Evolutionary conservation across 2,329 filamentous ascomycete genomes (phyloP), one percentile per base, ranked within the genome.

Genomic region (Fonsecaea monophora): DNA sequence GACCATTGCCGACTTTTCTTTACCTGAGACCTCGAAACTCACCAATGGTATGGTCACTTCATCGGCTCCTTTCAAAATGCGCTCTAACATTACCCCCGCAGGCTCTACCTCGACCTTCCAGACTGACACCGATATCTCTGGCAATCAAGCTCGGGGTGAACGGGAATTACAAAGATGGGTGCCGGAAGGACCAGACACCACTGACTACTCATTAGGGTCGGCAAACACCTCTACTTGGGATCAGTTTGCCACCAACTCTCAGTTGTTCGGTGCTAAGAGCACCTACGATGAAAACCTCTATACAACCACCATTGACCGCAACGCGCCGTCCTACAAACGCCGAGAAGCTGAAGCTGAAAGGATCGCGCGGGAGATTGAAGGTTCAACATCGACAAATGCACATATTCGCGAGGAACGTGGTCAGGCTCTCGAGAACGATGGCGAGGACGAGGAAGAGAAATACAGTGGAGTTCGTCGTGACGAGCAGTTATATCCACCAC

Each of bases 281-380:
- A 92, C 93, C 74, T 99, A 98, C 77, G 89, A 98, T 75, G 95
- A 98, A 79, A 93, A 92, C 73, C 88, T 95, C 53, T 99, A 99
- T 81, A 99, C 95, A 1, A 99, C 95, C 9, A 82, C 87, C 48
- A 96, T 99, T 75, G 88, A 99, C 79, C 92, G 89, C 75, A 91
- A 80, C 70, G 89, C 96, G 73, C 94, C 95, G 0, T 84, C 90
- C 62, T 97, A 96, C 79, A 89, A 87, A 70, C 88, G 92, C 77
- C 87, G 90, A 70, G 85, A 91, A 73, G 92, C 91, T 3, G 86
- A 89, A 40, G 95, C 94, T 1, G 92, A 94, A 25, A 89, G 85
- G 72, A 91, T 94, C 75, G 95, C 93, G 25, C 88, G 91, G 67
- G 94, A 98, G 78, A 99, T 99, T 73, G 92, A 97, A 78, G 84